Conservation (phyloP, 2,329 filamentous ascomycete genomes). For the Epichloe sibirici region DNA sequence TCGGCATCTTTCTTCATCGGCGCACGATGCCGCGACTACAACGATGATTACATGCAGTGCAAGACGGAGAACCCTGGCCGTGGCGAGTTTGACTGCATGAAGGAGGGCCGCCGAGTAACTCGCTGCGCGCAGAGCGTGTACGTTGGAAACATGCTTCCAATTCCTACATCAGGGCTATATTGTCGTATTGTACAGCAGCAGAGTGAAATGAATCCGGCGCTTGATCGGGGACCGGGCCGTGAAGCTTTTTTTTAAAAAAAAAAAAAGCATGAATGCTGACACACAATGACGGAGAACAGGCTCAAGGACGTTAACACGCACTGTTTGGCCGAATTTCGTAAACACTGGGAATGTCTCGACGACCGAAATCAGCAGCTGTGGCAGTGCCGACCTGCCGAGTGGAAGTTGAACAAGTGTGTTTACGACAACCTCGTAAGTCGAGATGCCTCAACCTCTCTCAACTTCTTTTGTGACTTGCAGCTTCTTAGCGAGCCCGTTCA, state of each 20-base stretch:
- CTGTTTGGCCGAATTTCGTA: conserved; percentile 82
- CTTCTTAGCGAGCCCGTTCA: background rate
- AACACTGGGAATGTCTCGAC: conserved; percentile 91
- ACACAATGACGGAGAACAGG: conserved; percentile 30
- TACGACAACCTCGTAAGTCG: conserved; percentile 79
- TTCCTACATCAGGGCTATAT: background rate
- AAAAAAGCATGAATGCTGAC: conserved; percentile 2
- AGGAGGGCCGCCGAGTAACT: conserved; percentile 92
- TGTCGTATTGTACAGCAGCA: background rate
- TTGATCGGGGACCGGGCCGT: too few relatives aligned
- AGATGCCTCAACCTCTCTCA: conserved; percentile 9
- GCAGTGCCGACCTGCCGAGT: conserved; percentile 83
- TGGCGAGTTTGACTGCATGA: conserved; percentile 89
- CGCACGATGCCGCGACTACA: conserved; percentile 85
- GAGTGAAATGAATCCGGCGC: too few relatives aligned
- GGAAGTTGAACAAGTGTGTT: conserved; percentile 88
- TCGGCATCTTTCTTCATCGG: conserved; percentile 96
- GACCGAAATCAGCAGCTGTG: conserved; percentile 97
- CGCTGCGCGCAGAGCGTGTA: conserved; percentile 95
- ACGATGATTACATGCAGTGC: conserved; percentile 99
- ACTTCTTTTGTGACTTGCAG: background rate
- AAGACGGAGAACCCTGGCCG: conserved; percentile 86
- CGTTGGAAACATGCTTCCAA: conserved; percentile 25
- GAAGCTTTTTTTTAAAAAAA: background rate
- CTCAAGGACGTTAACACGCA: conserved; percentile 92